Evolutionary conservation across 345 rosid species (phyloP).

Genomic region (Hibiscus tridactylites): DNA sequence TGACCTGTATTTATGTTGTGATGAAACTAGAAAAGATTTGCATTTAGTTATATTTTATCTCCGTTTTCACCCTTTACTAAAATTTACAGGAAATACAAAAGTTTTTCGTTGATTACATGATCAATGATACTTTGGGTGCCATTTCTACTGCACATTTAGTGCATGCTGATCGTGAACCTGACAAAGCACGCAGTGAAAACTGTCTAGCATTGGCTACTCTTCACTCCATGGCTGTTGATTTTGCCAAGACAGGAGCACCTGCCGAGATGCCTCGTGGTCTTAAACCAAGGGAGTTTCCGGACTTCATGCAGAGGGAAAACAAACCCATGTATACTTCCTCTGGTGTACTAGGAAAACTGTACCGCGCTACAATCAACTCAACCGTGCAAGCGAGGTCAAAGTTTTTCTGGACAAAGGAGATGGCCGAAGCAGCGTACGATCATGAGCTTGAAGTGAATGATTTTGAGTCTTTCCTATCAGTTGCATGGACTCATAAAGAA

Average conservation of each 20-base stretch:
- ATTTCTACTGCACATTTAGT: constrained; percentile 90
- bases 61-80: constrained; percentile 11
- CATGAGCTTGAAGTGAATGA: constrained; percentile 61
- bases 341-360: constrained; percentile 70
- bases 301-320: constrained; percentile 74
- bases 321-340: constrained; percentile 52
- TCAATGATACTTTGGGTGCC: constrained; percentile 77
- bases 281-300: constrained; percentile 83
- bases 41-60: background rate
- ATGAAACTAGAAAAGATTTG: background rate
- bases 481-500: constrained; percentile 44
- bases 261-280: constrained; percentile 79
- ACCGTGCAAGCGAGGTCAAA: constrained; percentile 20
- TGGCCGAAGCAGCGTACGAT: constrained; percentile 46
- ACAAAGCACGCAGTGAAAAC: constrained; percentile 58
- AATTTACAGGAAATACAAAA: constrained; percentile 71
- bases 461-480: constrained; percentile 36
- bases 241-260: constrained; percentile 89
- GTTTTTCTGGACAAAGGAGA: constrained; percentile 26
- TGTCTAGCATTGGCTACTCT: constrained; percentile 76
- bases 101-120: constrained; percentile 83
- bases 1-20: background rate
- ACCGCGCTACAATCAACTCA: constrained; percentile 43
- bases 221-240: constrained; percentile 94
- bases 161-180: constrained; percentile 77